These are phyloP conservation scores for Schwanniomyces occidentalis DNA, from an alignment of 805 yeast species.

Conservation along the genomic window DNA sequence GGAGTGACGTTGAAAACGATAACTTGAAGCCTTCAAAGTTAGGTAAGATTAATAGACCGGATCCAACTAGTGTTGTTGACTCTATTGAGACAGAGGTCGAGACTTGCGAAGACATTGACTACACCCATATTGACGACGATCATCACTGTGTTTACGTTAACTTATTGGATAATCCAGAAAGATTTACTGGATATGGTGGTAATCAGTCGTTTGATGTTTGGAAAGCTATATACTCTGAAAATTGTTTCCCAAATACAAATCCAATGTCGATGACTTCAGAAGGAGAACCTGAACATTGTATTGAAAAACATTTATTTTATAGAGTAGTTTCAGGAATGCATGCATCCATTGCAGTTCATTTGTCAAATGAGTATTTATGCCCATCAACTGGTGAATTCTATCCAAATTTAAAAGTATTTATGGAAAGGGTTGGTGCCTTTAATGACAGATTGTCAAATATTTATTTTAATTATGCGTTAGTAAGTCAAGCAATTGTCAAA, in stretches of 20 bases:
- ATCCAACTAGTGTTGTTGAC: constrained; percentile 13
- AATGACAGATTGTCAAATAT: constrained; percentile 88
- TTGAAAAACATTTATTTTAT: constrained; percentile 87
- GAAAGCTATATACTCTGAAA: constrained; percentile 89
- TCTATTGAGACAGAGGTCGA: not conserved
- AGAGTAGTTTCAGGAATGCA: constrained; percentile 91
- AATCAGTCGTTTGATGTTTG: constrained; percentile 89
- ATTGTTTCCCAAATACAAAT: constrained; percentile 67
- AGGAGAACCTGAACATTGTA: constrained; percentile 52
- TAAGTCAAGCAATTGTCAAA: constrained; percentile 78
- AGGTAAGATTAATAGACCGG: constrained; percentile 42
- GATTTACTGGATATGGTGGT: constrained; percentile 96
- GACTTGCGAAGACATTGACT: constrained; percentile 53
- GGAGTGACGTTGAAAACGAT: constrained; percentile 54
- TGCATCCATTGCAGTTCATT: constrained; percentile 90
- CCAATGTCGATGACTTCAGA: constrained; percentile 37
- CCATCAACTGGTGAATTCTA: constrained; percentile 73
- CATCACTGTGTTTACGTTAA: constrained; percentile 82
- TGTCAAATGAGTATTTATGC: constrained; percentile 79
- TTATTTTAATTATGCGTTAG: constrained; percentile 88
- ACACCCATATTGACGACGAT: constrained; percentile 66
- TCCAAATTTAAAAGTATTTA: constrained; percentile 78
- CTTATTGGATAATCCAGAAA: constrained; percentile 84
- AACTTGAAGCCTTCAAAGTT: constrained; percentile 73
- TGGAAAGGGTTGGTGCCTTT: constrained; percentile 85